Conservation (phyloP, 2,329 filamentous ascomycete genomes). For the Byssoonygena ceratinophila region DNA sequence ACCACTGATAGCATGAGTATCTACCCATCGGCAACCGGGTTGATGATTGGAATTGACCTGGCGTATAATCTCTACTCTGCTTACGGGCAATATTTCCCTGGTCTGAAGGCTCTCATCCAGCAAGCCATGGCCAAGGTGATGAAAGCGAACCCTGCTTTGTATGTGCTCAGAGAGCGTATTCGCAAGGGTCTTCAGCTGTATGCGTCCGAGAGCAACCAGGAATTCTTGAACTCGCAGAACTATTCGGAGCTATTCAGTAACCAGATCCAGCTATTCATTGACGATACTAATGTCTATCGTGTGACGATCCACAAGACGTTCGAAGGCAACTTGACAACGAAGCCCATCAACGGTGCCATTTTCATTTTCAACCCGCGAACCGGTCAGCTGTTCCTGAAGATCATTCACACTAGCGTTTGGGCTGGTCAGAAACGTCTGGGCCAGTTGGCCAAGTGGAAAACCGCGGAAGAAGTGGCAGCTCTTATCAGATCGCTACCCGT, state of each 20-base stretch:
- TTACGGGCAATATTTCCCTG: conserved; percentile 97
- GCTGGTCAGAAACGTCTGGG: conserved; percentile 98
- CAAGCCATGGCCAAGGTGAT: conserved; percentile 99
- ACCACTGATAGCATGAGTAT: conserved; percentile 98
- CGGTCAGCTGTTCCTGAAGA: conserved; percentile 95
- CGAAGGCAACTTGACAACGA: conserved; percentile 96
- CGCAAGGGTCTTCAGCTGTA: conserved; percentile 96
- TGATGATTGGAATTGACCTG: conserved; percentile 96
- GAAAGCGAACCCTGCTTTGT: conserved; percentile 96
- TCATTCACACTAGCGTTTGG: conserved; percentile 99
- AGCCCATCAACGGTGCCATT: conserved; percentile 98
- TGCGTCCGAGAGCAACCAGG: conserved; percentile 96
- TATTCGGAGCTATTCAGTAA: conserved; percentile 99
- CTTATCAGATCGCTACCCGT: conserved; percentile 90
- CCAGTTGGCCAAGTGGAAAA: conserved; percentile 98
- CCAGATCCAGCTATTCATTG: conserved; percentile 96
- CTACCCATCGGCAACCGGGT: conserved; percentile 88
- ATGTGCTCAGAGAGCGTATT: conserved; percentile 94
- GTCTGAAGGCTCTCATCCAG: conserved; percentile 86
- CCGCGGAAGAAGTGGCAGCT: conserved; percentile 96
- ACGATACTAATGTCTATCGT: conserved; percentile 98
- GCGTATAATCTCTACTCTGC: conserved; percentile 98
- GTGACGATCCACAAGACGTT: conserved; percentile 99
- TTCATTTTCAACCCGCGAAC: conserved; percentile 99
- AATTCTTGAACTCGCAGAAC: conserved; percentile 98